phyloP scores from a whole-genome alignment of 495 filamentous ascomycete genomes.

The Apiosordaria backusii region DNA sequence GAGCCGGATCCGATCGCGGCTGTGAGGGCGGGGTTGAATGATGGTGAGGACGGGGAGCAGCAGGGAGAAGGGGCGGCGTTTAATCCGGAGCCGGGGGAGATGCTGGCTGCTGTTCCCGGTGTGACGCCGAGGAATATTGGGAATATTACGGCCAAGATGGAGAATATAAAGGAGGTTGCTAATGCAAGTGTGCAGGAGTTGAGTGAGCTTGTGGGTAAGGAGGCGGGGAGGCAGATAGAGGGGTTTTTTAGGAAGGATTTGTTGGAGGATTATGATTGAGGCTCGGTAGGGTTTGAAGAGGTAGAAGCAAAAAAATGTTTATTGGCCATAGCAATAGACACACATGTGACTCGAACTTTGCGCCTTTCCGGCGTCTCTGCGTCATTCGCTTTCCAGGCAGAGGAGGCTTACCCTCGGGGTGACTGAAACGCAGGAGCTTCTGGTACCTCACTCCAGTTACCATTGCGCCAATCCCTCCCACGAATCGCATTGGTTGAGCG shows the following conservation, averaged over 20 bases:
- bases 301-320: constrained; percentile 2
- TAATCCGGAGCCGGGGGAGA: constrained; percentile 70
- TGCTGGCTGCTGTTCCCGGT: constrained; percentile 81
- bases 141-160: constrained; percentile 65
- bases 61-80: constrained; percentile 54
- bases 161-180: constrained; percentile 75
- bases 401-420: background rate
- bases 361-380: background rate
- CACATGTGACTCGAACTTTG: background rate
- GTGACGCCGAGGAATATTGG: constrained; percentile 74
- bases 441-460: background rate
- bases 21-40: constrained; percentile 74
- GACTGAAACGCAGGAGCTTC: background rate
- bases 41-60: constrained; percentile 50
- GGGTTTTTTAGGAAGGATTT: constrained; percentile 85
- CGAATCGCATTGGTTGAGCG: background rate
- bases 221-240: constrained; percentile 72
- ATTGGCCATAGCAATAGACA: background rate
- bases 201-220: constrained; percentile 67
- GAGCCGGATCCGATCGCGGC: constrained; percentile 91
- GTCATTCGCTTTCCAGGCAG: background rate
- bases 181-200: constrained; percentile 80
- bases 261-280: constrained; percentile 37
- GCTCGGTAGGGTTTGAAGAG: background rate
- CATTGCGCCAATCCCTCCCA: background rate